Evolutionary conservation across 139 green algal species (phyloP).

Genomic region (Chlorella sp.): DNA sequence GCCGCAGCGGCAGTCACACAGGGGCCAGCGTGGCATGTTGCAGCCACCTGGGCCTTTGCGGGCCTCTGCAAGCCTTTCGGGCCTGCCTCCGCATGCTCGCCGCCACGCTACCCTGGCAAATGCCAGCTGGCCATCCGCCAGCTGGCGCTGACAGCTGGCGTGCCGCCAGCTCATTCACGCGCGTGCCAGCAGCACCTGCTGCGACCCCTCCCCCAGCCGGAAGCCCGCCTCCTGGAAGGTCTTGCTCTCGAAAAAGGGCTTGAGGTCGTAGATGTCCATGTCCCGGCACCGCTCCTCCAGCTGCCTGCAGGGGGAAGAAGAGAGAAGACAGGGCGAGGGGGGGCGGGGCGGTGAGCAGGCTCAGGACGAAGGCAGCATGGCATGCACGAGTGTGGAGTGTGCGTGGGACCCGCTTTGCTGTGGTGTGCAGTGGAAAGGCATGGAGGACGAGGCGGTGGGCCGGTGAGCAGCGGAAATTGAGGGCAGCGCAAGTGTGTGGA

Average conservation of each 20-base stretch:
- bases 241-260: slow-evolving; percentile 71
- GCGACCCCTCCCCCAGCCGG: slow-evolving; percentile 35
- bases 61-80: too few species aligned
- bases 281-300: slow-evolving; percentile 87
- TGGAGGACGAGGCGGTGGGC: not conserved
- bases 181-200: slow-evolving; percentile 52
- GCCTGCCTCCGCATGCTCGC: too few species aligned
- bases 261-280: slow-evolving; percentile 84
- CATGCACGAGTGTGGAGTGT: not conserved
- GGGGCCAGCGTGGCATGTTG: too few species aligned
- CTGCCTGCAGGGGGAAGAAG: not conserved
- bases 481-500: too few species aligned
- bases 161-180: slow-evolving; percentile 8
- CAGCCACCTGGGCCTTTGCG: too few species aligned
- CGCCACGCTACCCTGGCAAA: too few species aligned
- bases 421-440: too few species aligned
- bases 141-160: too few species aligned
- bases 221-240: slow-evolving; percentile 74
- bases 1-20: too few species aligned
- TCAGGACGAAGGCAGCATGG: not conserved
- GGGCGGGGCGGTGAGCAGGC: not conserved
- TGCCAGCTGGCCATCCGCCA: too few species aligned
- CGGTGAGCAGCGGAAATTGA: too few species aligned
- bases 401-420: not conserved
- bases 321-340: not conserved